Evolutionary conservation across 2,329 filamentous ascomycete species (phyloP).

Genomic region (Aureobasidium lini): DNA sequence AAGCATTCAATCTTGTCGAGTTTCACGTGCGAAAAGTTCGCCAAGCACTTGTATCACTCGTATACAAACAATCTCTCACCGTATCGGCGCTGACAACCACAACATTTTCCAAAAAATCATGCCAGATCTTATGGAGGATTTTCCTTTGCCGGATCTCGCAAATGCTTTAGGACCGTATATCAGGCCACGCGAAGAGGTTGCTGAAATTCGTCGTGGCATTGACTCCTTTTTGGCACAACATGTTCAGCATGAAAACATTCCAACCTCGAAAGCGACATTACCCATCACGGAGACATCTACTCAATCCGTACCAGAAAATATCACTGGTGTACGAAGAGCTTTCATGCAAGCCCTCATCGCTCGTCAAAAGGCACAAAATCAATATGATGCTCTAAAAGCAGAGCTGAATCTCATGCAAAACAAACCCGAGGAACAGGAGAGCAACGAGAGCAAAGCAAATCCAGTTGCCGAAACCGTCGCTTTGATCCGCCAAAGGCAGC

Average conservation of each 20-base stretch:
- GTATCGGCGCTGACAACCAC: background rate
- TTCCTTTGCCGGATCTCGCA: conserved; percentile 15
- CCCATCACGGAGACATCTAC: background rate
- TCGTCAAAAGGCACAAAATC: conserved; percentile 8
- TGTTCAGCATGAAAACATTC: background rate
- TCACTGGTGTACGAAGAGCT: conserved; percentile 3
- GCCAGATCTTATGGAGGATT: conserved; percentile 1
- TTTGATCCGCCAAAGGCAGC: conserved; percentile 5
- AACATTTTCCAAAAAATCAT: background rate
- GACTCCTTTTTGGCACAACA: background rate
- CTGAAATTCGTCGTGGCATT: conserved; percentile 3
- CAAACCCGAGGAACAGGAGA: background rate
- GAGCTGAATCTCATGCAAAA: background rate
- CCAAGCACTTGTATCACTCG: background rate
- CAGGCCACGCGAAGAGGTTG: conserved; percentile 1
- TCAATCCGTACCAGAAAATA: background rate
- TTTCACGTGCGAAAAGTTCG: background rate
- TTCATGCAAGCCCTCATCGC: conserved; percentile 5
- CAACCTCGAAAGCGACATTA: background rate
- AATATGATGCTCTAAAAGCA: background rate
- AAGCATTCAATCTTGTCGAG: background rate
- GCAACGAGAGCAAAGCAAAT: background rate
- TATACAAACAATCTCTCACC: conserved; percentile 9
- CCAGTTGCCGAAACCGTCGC: background rate
- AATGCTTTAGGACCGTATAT: conserved; percentile 15